phyloP scores from a whole-genome alignment of 306 rosid genomes.

The Casuarina glauca region DNA sequence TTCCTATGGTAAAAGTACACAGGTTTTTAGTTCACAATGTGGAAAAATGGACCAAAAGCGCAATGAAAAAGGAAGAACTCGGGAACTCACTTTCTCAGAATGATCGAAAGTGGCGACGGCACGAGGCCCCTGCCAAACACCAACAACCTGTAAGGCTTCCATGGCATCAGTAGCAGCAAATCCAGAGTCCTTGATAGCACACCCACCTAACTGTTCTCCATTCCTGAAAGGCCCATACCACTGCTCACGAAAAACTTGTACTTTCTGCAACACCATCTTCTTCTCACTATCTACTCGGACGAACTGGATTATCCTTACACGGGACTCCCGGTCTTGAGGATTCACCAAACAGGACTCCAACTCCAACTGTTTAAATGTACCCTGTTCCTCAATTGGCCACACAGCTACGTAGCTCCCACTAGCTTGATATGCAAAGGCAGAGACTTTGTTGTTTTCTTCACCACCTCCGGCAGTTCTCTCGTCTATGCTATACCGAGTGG shows the following conservation, averaged over 20 bases:
- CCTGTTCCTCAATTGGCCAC: slow-evolving; percentile 51
- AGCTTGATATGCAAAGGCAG: slow-evolving; percentile 76
- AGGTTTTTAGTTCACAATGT: slow-evolving; percentile 5
- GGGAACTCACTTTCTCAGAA: slow-evolving; percentile 53
- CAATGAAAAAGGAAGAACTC: slow-evolving; percentile 7
- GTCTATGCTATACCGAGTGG: slow-evolving; percentile 62
- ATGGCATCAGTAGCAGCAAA: slow-evolving; percentile 73
- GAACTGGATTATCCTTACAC: slow-evolving; percentile 77
- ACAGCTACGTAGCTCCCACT: slow-evolving; percentile 80
- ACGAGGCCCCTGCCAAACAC: slow-evolving; percentile 67
- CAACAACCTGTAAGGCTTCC: slow-evolving; percentile 66
- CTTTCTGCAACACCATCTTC: slow-evolving; percentile 46
- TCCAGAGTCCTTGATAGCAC: slow-evolving; percentile 83
- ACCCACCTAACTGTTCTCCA: slow-evolving; percentile 96
- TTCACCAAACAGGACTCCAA: slow-evolving; percentile 83
- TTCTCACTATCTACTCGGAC: slow-evolving; percentile 38
- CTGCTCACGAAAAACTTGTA: slow-evolving; percentile 76
- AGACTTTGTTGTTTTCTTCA: slow-evolving; percentile 26
- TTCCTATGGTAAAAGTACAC: background rate
- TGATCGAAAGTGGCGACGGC: slow-evolving; percentile 46
- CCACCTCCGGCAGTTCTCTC: slow-evolving; percentile 60
- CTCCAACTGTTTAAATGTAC: slow-evolving; percentile 45
- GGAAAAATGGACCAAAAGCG: background rate
- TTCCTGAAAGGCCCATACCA: slow-evolving; percentile 99
- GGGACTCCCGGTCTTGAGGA: slow-evolving; percentile 80